These are phyloP conservation scores for Saturnispora quitensis DNA, from an alignment of 805 yeast species.

Conservation along the genomic window DNA sequence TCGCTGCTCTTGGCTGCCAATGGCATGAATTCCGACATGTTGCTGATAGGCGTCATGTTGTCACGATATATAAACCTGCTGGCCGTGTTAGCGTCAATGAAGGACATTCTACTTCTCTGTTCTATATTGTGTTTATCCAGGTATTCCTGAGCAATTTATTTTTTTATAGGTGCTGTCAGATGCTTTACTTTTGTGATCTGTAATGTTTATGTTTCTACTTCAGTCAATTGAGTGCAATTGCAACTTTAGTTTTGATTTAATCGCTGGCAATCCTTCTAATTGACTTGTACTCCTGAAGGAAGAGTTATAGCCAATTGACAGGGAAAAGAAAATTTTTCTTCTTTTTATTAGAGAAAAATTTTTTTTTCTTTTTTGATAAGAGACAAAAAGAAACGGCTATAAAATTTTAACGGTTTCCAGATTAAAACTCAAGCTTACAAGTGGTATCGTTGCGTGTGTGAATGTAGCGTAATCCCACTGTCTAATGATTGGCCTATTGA, in stretches of 20 bases:
- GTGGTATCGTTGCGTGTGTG: too few species aligned
- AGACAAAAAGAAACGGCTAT: background rate
- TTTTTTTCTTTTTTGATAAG: background rate
- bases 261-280: background rate
- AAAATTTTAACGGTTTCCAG: background rate
- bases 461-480: too few species aligned
- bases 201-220: background rate
- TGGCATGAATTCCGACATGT: background rate
- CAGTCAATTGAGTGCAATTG: slow-evolving; percentile 5
- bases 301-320: background rate
- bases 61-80: background rate
- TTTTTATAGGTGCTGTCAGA: background rate
- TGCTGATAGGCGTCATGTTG: slow-evolving; percentile 3
- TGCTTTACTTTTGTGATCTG: background rate
- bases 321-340: slow-evolving; percentile 1
- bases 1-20: background rate
- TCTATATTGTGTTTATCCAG: background rate
- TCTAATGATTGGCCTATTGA: too few species aligned
- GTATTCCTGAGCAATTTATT: background rate
- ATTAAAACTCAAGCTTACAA: too few species aligned
- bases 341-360: background rate
- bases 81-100: background rate
- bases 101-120: background rate
- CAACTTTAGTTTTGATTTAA: background rate
- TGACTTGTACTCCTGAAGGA: background rate